Base-by-base conservation (phyloP, 2,329 filamentous ascomycete species). In the Westerdykella ornata region DNA sequence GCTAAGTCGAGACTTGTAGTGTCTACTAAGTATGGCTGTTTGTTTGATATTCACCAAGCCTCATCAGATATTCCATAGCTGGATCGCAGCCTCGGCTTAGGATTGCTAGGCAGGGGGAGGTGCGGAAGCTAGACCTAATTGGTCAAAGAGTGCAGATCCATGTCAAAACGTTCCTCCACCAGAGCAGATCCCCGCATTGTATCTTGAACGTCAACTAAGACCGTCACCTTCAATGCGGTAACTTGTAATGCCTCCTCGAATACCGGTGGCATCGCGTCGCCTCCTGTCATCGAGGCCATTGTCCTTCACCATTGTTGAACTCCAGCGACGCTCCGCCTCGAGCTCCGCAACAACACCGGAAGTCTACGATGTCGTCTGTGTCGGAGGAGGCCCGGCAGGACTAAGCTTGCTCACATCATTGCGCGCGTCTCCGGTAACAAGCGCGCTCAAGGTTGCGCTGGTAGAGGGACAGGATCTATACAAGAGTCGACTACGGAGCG, bases 321-420 rank as follows among this genome's bases (percentile, higher is more conserved):
- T 52, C 9, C 51, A 42, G 19, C 58, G 49, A 44, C 56, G 57
- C 45, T 63, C 52, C 43, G 60, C 58, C 17, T 64, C 64, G 35
- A 63, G 47, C 48, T 56, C 61, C 30, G 45, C 57, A 48, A 45
- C 49, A 35, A 45, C 53, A 11, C 79, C 81, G 9, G 85, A 94
- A 51, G 81, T 95, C 56, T 96, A 92, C 71, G 88, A 95, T 76
- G 84, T 95, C 22, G 87, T 95, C 48, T 92, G 88, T 57, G 84
- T 95, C 40, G 88, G 88, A 46, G 89, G 88, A 47, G 88, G 89
- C 4, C 88, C 89, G 17, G 88, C 88, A 34, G 90, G 90, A 41
- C 74, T 98, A 43, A 94, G 88, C 57, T 53, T 74, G 34, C 57
- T 69, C 17, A 59, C 64, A 28, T 68, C 62, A 5, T 46, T 71